Evolutionary conservation across 192 early-diverging fungal species (phyloP), one percentile per base, ranked within the genome.

Genomic region (Umbelopsis vinacea): DNA sequence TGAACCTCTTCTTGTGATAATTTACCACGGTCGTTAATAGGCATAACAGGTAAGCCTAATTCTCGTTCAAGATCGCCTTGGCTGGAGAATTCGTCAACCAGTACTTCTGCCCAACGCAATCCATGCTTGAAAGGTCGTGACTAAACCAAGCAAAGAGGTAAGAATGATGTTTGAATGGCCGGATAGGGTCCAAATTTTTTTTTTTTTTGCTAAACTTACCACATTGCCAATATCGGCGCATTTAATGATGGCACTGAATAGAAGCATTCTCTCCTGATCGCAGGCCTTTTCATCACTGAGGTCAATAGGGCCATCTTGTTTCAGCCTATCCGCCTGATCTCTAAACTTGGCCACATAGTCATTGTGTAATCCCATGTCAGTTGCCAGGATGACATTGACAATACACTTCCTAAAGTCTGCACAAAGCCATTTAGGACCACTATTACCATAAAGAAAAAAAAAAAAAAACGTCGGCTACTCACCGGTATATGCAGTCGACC

Each of bases 201-300:
- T n/a, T n/a, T 22, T 3, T 35, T 33, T 10, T 29, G 29, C 46
- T 14, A 46, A 22, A 78, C 80, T 72, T 84, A 87, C 86, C 67
- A 89, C 87, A 76, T 94, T 94, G 72, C 90, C 91, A 69, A 94
- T 92, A 66, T 94, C 92, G 4, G 91, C 90, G 79, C 92, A 94
- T 78, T 94, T 94, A 79, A 94, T 88, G 9, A 94, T 81, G 14
- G 87, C 88, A 35, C 89, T 87, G 11, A 90, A 89, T 19, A 94
- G 76, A 29, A 89, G 81, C 4, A 85, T 70, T 38, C 90, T 81
- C 79, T 92, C 91, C 74, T 85, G 82, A 43, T 83, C 74, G 0
- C 82, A 84, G 43, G 77, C 73, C 12, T 83, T 80, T 24, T 79
- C 73, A 47, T 83, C 80, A 5, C 74, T 50, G 9, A 71, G n/a